Conservation (phyloP, 805 yeast species). For the Torulaspora delbrueckii region DNA sequence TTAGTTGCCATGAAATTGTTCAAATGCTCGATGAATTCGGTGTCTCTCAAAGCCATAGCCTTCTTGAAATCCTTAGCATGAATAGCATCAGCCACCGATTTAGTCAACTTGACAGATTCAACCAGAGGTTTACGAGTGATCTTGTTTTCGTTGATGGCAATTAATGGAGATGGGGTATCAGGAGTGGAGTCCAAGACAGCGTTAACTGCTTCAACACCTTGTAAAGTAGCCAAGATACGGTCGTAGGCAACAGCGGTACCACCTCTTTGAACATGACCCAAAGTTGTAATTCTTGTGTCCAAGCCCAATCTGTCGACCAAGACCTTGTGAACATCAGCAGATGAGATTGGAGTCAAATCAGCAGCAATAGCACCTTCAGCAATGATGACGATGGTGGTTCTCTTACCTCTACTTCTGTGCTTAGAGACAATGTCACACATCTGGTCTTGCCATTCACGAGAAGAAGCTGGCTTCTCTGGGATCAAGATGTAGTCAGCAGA, state of each 20-base stretch:
- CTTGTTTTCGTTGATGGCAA: slow-evolving; percentile 66
- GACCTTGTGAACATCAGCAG: slow-evolving; percentile 60
- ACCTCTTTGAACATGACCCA: slow-evolving; percentile 82
- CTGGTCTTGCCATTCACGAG: slow-evolving; percentile 60
- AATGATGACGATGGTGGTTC: slow-evolving; percentile 74
- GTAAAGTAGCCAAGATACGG: slow-evolving; percentile 66
- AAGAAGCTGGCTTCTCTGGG: slow-evolving; percentile 71
- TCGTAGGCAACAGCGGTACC: slow-evolving; percentile 77
- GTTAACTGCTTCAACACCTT: slow-evolving; percentile 77
- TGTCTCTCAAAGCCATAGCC: slow-evolving; percentile 68
- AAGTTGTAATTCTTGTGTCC: slow-evolving; percentile 71
- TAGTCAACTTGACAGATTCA: slow-evolving; percentile 68
- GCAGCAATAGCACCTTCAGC: slow-evolving; percentile 80
- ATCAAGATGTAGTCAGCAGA: slow-evolving; percentile 78
- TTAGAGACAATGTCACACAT: slow-evolving; percentile 57
- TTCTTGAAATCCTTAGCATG: slow-evolving; percentile 58
- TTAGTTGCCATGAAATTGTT: slow-evolving; percentile 59
- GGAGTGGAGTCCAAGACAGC: slow-evolving; percentile 67
- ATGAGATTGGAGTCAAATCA: slow-evolving; percentile 61
- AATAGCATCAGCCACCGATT: slow-evolving; percentile 68
- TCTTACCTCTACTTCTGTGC: slow-evolving; percentile 66
- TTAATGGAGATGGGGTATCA: slow-evolving; percentile 73
- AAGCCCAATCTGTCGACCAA: slow-evolving; percentile 61
- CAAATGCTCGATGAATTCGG: slow-evolving; percentile 62
- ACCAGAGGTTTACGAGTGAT: slow-evolving; percentile 63